phyloP scores from a whole-genome alignment of 2,329 filamentous ascomycete genomes.

The Fusarium sp. region DNA sequence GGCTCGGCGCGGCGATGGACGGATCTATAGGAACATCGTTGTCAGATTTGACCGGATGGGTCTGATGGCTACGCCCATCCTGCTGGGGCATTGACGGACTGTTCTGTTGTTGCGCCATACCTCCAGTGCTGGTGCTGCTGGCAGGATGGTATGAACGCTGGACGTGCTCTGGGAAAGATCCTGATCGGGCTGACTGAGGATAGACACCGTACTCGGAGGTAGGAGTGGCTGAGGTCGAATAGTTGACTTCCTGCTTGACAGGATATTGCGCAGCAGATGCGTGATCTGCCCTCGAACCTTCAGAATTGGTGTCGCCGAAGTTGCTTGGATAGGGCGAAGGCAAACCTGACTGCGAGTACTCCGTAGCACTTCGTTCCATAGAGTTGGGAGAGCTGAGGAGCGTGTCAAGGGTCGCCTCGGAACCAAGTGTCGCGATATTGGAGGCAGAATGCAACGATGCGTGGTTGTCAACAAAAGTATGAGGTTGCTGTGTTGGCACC shows the following conservation, averaged over 20 bases:
- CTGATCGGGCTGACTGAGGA: conserved; percentile 79
- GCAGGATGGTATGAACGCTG: conserved; percentile 85
- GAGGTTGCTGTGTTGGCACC: conserved; percentile 50
- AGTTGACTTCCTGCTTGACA: conserved; percentile 82
- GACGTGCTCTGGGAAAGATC: conserved; percentile 88
- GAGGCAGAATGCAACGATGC: conserved; percentile 37
- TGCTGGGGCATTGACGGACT: conserved; percentile 94
- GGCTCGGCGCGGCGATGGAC: conserved; percentile 92
- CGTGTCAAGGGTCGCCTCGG: conserved; percentile 43
- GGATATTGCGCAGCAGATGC: conserved; percentile 92
- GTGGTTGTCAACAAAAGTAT: conserved; percentile 45
- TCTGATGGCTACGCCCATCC: conserved; percentile 83
- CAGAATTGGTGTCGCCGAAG: conserved; percentile 79
- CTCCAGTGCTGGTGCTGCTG: conserved; percentile 78
- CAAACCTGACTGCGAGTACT: conserved; percentile 91
- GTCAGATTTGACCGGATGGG: conserved; percentile 89
- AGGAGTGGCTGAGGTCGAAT: conserved; percentile 82
- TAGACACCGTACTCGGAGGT: conserved; percentile 90
- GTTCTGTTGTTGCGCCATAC: conserved; percentile 97
- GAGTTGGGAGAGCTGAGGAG: conserved; percentile 46
- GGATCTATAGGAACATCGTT: conserved; percentile 98
- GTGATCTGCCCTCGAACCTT: conserved; percentile 89
- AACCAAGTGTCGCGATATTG: conserved; percentile 37
- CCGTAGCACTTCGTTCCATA: conserved; percentile 73
- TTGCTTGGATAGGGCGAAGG: conserved; percentile 75